Evolutionary conservation across 2,329 filamentous ascomycete species (phyloP).

Genomic region (Biscogniauxia marginata): DNA sequence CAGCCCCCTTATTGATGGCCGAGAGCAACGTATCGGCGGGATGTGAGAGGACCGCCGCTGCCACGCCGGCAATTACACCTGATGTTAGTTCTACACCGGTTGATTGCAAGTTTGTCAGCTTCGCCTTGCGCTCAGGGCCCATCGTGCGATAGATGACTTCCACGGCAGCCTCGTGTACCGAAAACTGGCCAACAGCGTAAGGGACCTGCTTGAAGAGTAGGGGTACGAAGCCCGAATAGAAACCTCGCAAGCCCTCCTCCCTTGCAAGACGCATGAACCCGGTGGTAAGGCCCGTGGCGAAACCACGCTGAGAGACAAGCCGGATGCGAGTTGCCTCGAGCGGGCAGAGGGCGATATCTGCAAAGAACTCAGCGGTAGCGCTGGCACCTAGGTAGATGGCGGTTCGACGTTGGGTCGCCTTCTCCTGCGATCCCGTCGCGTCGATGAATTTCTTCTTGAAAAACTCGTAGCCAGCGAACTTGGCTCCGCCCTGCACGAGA

Average conservation of each 20-base stretch:
- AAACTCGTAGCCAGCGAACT: constrained; percentile 91
- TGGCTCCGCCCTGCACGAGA: constrained; percentile 85
- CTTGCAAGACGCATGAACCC: constrained; percentile 75
- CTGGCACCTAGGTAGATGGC: constrained; percentile 71
- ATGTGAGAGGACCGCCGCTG: constrained; percentile 84
- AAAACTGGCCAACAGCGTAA: constrained; percentile 93
- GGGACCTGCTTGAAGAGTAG: constrained; percentile 87
- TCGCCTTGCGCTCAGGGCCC: constrained; percentile 65
- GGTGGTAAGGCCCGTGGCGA: constrained; percentile 67
- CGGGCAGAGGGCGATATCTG: constrained; percentile 82
- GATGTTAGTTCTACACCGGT: constrained; percentile 83
- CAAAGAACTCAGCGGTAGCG: constrained; percentile 68
- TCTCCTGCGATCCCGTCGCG: constrained; percentile 54
- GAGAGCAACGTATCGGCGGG: constrained; percentile 70
- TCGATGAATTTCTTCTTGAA: constrained; percentile 89
- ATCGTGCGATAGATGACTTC: constrained; percentile 70
- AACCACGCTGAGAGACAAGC: constrained; percentile 78
- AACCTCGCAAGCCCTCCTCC: constrained; percentile 74
- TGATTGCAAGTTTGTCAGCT: constrained; percentile 67
- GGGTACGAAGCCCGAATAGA: constrained; percentile 89
- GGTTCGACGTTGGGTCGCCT: constrained; percentile 44
- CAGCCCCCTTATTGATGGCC: constrained; percentile 55
- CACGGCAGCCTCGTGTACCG: constrained; percentile 85
- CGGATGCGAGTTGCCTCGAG: constrained; percentile 80
- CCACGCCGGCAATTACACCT: constrained; percentile 84